These are phyloP conservation scores for Malassezia nana DNA, from an alignment of 1,284 basidiomycete genomes.

Conservation along the genomic window DNA sequence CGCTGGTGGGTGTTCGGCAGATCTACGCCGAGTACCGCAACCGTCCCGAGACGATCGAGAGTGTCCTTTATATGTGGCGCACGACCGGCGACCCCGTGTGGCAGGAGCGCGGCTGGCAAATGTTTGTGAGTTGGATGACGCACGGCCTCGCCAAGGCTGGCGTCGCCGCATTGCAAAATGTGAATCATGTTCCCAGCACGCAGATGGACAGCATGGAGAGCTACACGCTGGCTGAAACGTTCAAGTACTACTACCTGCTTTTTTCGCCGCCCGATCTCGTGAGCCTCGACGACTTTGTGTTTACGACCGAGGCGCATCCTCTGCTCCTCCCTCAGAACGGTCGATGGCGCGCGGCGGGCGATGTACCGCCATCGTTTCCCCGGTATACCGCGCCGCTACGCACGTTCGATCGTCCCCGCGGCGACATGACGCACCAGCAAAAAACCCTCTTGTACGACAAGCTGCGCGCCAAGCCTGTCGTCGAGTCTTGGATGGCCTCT, in stretches of 20 bases:
- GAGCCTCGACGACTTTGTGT: constrained; percentile 55
- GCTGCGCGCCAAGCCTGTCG: background rate
- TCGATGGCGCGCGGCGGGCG: constrained; percentile 26
- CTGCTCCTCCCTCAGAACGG: constrained; percentile 36
- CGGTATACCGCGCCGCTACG: constrained; percentile 10
- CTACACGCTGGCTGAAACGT: constrained; percentile 55
- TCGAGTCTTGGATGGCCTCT: background rate
- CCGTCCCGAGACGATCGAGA: constrained; percentile 56
- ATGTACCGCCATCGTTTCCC: background rate
- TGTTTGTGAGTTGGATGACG: constrained; percentile 55
- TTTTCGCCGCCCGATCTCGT: constrained; percentile 54
- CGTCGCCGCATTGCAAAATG: constrained; percentile 50
- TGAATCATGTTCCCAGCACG: constrained; percentile 41
- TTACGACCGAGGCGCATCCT: constrained; percentile 51
- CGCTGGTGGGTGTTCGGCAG: constrained; percentile 39
- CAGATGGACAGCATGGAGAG: constrained; percentile 52
- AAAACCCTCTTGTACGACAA: constrained; percentile 21
- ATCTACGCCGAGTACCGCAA: constrained; percentile 30
- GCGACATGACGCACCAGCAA: constrained; percentile 38
- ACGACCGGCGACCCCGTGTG: constrained; percentile 54
- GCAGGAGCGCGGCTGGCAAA: constrained; percentile 55
- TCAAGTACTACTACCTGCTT: constrained; percentile 50
- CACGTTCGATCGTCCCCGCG: constrained; percentile 17
- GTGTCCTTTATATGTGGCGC: constrained; percentile 54
- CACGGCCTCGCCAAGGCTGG: constrained; percentile 49